phyloP scores from a whole-genome alignment of 495 filamentous ascomycete species.

The Terfezia claveryi region DNA sequence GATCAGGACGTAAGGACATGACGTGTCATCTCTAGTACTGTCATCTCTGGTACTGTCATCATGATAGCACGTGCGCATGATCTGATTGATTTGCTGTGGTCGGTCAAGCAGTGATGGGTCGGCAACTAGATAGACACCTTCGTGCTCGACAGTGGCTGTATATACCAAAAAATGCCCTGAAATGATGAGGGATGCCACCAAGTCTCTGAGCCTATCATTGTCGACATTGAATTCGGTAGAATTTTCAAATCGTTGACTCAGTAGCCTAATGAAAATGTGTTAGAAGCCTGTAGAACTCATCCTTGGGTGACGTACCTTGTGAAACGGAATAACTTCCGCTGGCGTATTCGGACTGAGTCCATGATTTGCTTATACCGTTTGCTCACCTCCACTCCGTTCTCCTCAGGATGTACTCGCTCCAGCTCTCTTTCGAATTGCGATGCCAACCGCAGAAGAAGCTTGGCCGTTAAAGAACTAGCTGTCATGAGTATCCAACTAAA shows the following conservation, averaged over 20 bases:
- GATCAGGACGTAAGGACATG: constrained; percentile 63
- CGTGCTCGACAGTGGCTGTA: constrained; percentile 39
- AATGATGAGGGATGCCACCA: constrained; percentile 62
- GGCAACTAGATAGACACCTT: constrained; percentile 63
- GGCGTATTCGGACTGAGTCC: constrained; percentile 85
- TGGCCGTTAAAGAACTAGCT: constrained; percentile 57
- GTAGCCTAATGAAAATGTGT: constrained; percentile 34
- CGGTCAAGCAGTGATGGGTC: constrained; percentile 55
- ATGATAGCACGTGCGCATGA: constrained; percentile 74
- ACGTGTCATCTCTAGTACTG: constrained; percentile 38
- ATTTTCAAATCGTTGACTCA: constrained; percentile 87
- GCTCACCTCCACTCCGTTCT: constrained; percentile 71
- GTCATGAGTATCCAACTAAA: constrained; percentile 4
- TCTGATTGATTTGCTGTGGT: constrained; percentile 55
- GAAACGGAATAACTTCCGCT: constrained; percentile 56
- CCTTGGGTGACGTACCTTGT: constrained; percentile 9
- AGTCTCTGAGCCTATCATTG: constrained; percentile 39
- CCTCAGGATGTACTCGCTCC: constrained; percentile 47
- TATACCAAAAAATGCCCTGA: constrained; percentile 73
- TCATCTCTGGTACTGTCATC: constrained; percentile 51
- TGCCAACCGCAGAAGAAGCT: constrained; percentile 67
- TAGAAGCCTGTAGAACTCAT: neutral
- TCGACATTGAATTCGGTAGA: constrained; percentile 79
- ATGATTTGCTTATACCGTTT: constrained; percentile 87
- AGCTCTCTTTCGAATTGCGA: constrained; percentile 82